These are phyloP conservation scores for Novymonas esmeraldas DNA, from an alignment of 208 protist genomes.

Conservation along the genomic window DNA sequence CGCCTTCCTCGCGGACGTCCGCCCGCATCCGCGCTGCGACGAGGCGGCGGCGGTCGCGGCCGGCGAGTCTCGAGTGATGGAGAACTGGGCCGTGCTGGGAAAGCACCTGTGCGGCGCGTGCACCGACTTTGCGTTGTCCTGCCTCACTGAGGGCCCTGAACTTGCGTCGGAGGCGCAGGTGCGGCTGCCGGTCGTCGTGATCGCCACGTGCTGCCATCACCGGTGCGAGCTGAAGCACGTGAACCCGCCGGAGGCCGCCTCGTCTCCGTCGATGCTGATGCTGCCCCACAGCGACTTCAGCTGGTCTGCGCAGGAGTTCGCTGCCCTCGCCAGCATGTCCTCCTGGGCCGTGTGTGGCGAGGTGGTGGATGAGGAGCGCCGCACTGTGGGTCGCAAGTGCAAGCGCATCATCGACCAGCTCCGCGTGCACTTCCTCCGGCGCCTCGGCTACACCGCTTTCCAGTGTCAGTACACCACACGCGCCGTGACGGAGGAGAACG, in stretches of 20 bases:
- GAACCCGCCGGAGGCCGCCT: constrained; percentile 27
- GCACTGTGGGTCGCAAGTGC: constrained; percentile 46
- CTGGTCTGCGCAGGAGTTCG: constrained; percentile 52
- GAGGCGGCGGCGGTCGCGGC: not conserved
- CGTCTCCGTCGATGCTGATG: constrained; percentile 7
- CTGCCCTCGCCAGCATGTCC: constrained; percentile 67
- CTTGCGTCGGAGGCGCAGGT: constrained; percentile 13
- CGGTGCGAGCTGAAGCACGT: constrained; percentile 71
- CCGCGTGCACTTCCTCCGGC: constrained; percentile 57
- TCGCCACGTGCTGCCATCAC: constrained; percentile 86
- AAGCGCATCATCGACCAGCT: constrained; percentile 75
- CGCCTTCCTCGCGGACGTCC: constrained; percentile 34
- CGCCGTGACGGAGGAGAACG: constrained; percentile 70
- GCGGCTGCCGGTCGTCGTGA: constrained; percentile 42
- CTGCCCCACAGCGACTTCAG: constrained; percentile 45
- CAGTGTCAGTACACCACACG: constrained; percentile 54
- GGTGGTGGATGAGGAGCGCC: constrained; percentile 44
- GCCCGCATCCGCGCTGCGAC: not conserved
- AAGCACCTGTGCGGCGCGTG: constrained; percentile 85
- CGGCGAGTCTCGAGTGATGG: not conserved
- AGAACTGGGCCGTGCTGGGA: constrained; percentile 57
- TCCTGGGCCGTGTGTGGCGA: constrained; percentile 75
- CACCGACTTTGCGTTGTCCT: constrained; percentile 81
- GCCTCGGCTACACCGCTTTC: constrained; percentile 48
- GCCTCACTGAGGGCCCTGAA: constrained; percentile 34